Conservation (phyloP, 257 asterid genomes). For the Jasminum sambac region DNA sequence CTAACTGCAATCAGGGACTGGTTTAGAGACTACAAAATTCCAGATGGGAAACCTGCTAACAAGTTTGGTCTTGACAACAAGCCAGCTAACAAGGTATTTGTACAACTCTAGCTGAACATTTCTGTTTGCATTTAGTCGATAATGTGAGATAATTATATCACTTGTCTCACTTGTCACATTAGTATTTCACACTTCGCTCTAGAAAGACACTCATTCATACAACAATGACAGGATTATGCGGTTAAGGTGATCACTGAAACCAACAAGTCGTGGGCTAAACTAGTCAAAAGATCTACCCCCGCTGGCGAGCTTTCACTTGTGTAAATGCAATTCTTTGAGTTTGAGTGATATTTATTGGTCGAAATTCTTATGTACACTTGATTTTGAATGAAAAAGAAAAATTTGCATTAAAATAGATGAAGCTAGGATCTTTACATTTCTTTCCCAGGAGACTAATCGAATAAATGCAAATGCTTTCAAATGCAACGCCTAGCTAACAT, state of each 20-base stretch:
- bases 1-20: conserved; percentile 95
- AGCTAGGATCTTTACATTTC: conserved; percentile 1
- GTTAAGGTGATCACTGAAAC: conserved; percentile 10
- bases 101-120: not conserved
- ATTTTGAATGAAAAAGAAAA: not conserved
- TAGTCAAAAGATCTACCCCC: conserved; percentile 5
- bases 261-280: conserved; percentile 11
- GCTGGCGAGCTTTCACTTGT: conserved; percentile 18
- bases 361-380: not conserved
- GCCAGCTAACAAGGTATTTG: conserved; percentile 88
- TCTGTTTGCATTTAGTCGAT: not conserved
- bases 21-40: conserved; percentile 99
- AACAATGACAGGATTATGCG: conserved; percentile 28
- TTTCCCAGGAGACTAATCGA: not conserved
- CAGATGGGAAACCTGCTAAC: conserved; percentile 98
- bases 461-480: conserved; percentile 14
- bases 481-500: not conserved
- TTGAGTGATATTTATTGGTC: conserved; percentile 23
- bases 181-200: not conserved
- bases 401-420: not conserved
- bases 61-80: conserved; percentile 90
- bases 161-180: no score
- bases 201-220: not conserved
- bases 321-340: not conserved
- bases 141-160: not conserved